These are phyloP conservation scores for Prunus fruticosa DNA, from an alignment of 306 rosid species.

Conservation along the genomic window DNA sequence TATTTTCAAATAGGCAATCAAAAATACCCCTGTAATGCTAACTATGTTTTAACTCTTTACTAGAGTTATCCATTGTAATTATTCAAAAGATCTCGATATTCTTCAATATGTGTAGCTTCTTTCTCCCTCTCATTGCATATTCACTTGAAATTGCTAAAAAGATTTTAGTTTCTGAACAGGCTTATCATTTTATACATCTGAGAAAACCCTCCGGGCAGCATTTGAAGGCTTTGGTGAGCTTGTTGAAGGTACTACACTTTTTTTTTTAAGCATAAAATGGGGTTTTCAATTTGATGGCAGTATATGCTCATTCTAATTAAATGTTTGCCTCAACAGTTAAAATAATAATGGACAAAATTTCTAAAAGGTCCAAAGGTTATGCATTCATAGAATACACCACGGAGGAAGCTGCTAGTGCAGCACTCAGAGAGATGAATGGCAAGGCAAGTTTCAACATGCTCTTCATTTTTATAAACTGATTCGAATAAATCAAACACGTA, in stretches of 20 bases:
- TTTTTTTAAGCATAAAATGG: background rate
- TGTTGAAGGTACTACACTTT: slow-evolving; percentile 57
- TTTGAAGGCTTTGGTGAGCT: slow-evolving; percentile 84
- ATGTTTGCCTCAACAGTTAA: slow-evolving; percentile 51
- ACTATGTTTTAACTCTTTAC: background rate
- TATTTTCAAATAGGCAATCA: background rate
- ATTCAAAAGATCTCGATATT: background rate
- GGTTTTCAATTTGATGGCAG: background rate
- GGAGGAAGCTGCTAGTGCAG: slow-evolving; percentile 79
- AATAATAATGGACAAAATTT: slow-evolving; percentile 84
- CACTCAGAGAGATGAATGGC: slow-evolving; percentile 90
- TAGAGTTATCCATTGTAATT: background rate
- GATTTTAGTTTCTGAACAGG: slow-evolving; percentile 42
- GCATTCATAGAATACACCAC: slow-evolving; percentile 87
- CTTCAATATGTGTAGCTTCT: background rate
- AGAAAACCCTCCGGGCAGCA: slow-evolving; percentile 81
- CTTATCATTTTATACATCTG: slow-evolving; percentile 57
- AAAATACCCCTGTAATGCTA: background rate
- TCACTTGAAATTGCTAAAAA: background rate
- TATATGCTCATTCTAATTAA: slow-evolving; percentile 16
- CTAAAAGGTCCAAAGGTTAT: slow-evolving; percentile 92
- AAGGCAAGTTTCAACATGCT: slow-evolving; percentile 41
- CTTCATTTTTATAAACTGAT: background rate
- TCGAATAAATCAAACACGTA: background rate
- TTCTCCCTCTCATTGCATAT: background rate